Evolutionary conservation across 495 filamentous ascomycete species (phyloP), one percentile per base, ranked within the genome.

Genomic region (Aspergillus saccharolyticus): DNA sequence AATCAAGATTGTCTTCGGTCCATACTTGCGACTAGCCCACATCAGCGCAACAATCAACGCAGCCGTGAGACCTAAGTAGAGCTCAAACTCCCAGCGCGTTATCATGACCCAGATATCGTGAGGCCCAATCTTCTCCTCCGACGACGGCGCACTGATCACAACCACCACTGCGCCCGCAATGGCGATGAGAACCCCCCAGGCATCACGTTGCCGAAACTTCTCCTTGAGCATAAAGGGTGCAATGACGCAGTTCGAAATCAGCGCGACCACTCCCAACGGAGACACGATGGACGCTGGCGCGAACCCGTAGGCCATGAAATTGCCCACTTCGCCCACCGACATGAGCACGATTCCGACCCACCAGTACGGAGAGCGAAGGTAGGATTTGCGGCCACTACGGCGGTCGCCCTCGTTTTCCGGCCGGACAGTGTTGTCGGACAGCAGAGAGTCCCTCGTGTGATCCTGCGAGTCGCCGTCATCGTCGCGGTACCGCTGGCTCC

Each of bases 281-380:
- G 89, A 94, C n/a, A 98, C 94, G 58, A 98, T 96, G 14, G 93
- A 97, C 3, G 94, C 94, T 17, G 94, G 92, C n/a, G 94, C 94
- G 68, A 98, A 98, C 12, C 94, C 94, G 68, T 98, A 98, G 4
- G 94, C 94, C 54, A 98, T 79, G 70, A 98, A 98, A 69, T 98
- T 98, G 19, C 94, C 94, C 57, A 85, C 84, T 74, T 98, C 94
- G 15, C 94, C 94, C n/a, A 95, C 71, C 6, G 82, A 88, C 86
- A 97, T 97, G 53, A 98, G 78, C 4, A 90, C 76, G 53, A 97
- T 90, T 10, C 94, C 94, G 50, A 81, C 74, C 94, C 94, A 97
- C 94, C 94, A 98, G 63, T 93, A 96, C 4, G 91, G 91, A 12
- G 91, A 96, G 48, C 83, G 83, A 44, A 98, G 80, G 70, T 97